Base-by-base conservation (phyloP, 495 filamentous ascomycete species). In the Talaromyces borbonicus region DNA sequence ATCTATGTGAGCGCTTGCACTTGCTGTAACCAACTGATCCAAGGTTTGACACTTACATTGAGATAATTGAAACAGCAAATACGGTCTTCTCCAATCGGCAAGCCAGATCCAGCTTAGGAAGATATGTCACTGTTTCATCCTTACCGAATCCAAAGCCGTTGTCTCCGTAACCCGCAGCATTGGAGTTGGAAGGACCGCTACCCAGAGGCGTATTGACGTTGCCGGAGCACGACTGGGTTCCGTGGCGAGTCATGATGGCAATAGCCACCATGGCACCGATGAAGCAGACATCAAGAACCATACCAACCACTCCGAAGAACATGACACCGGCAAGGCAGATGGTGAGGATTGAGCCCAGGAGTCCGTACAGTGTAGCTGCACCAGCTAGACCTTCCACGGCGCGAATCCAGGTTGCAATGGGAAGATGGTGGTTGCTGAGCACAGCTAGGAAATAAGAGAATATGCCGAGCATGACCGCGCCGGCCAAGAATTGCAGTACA, bases 341-440 rank as follows among this genome's bases (percentile, higher is more conserved):
- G 30, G 87, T 83, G 22, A 90, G 67, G 39, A 92, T 49, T 14
- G 81, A 61, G 22, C 83, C 83, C 30, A 87, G 65, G 43, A 84
- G 60, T 7, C 79, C 75, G 61, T 94, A 95, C 5, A 90, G 61
- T 1, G 79, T 72, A 3, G 78, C 84, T 5, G 73, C 74, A 40
- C 86, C 89, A 1, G 85, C 72, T 27, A 95, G 81, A 59, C 89
- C 89, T 49, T 85, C 83, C 22, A 93, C 85, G 30, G 88, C 89
- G 42, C 77, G 79, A 43, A 80, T 64, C 71, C 77, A 84, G 52
- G 58, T 75, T 3, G 72, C 67, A 53, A 88, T 86, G 27, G 52
- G 32, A 16, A 77, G 57, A 52, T 77, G 50, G 61, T 84, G 74
- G 50, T 76, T 69, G 39, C 70, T 45, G 8, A 87, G 78, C 18